Evolutionary conservation across 2,329 filamentous ascomycete species (phyloP), one percentile per base, ranked within the genome.

Genomic region (Sclerotinia nivalis): DNA sequence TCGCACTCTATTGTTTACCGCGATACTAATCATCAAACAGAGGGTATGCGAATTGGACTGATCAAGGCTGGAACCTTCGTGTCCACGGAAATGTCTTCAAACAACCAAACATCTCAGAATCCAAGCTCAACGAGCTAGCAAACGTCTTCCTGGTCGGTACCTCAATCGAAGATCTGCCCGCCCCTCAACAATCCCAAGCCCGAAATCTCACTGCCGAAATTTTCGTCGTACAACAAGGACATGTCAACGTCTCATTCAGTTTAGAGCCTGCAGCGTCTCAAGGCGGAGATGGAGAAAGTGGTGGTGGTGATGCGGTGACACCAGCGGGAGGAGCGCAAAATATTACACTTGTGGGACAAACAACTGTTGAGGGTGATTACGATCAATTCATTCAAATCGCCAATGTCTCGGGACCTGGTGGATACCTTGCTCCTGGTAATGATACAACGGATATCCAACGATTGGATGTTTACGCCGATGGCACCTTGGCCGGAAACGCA

Each of bases 31-130:
- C 4, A 37, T 45, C 13, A 47, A 20, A 54, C 66, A 85, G 83
- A n/a, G 82, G 83, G 15, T 91, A 91, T 73, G 91, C 84, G n/a
- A 94, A 94, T 73, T 94, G 90, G 88, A 93, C 91, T 1, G 83
- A 89, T n/a, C 80, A 88, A 70, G 90, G 90, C 47, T 94, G 92
- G 92, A 92, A 89, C 72, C 84, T 93, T 4, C 85, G 91, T 40
- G 87, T 93, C 72, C 91, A 91, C 73, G 92, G 91, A 74, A 93
- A 93, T 76, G 89, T 93, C n/a, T 94, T 89, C 83, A 93, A 93
- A 79, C 86, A 91, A 72, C 91, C 91, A 1, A 86, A 91, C 71
- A 89, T 91, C 47, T 86, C 85, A 1, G 83, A 87, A 74, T 81
- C 83, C 47, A 91, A 87, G 74, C 81, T 94, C 59, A 85, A 94